These are phyloP conservation scores for Millerozyma miso DNA, from an alignment of 805 yeast species.

Conservation along the genomic window DNA sequence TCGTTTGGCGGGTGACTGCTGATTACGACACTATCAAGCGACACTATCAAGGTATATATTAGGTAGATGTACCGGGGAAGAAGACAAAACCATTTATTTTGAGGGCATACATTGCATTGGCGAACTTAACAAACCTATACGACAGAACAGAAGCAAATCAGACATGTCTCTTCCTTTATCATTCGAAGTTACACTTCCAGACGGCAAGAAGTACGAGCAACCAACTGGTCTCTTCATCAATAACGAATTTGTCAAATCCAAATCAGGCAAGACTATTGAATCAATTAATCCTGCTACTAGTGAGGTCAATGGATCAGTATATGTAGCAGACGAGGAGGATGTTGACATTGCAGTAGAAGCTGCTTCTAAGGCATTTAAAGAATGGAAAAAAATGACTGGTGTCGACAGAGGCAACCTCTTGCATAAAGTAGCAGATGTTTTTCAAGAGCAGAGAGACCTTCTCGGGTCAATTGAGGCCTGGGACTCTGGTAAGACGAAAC, in stretches of 20 bases:
- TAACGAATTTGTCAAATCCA: conserved; percentile 38
- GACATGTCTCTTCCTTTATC: conserved; percentile 34
- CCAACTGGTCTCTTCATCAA: conserved; percentile 60
- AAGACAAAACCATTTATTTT: too few species aligned
- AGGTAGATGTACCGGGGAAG: background rate
- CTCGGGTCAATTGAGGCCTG: conserved; percentile 40
- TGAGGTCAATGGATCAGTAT: conserved; percentile 38
- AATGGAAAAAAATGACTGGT: conserved; percentile 47
- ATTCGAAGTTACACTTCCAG: conserved; percentile 43
- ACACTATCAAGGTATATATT: background rate
- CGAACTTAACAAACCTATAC: background rate
- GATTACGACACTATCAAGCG: background rate
- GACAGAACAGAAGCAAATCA: background rate
- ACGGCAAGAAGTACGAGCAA: conserved; percentile 46
- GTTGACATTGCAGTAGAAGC: conserved; percentile 39
- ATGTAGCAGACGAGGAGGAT: conserved; percentile 39
- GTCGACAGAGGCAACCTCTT: conserved; percentile 36
- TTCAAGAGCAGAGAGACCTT: conserved; percentile 30
- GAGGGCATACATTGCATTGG: too few species aligned
- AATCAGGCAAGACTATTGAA: conserved; percentile 32
- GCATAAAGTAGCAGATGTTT: conserved; percentile 32
- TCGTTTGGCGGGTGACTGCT: background rate
- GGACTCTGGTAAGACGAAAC: conserved; percentile 46
- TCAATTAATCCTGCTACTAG: conserved; percentile 42
- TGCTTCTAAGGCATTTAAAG: conserved; percentile 35